A percentile compares a stretch with the other conserved stretches of the same genome.
Evolutionary conservation across 306 rosid genomes (phyloP).

Genomic region (Trifolium subterraneum): DNA sequence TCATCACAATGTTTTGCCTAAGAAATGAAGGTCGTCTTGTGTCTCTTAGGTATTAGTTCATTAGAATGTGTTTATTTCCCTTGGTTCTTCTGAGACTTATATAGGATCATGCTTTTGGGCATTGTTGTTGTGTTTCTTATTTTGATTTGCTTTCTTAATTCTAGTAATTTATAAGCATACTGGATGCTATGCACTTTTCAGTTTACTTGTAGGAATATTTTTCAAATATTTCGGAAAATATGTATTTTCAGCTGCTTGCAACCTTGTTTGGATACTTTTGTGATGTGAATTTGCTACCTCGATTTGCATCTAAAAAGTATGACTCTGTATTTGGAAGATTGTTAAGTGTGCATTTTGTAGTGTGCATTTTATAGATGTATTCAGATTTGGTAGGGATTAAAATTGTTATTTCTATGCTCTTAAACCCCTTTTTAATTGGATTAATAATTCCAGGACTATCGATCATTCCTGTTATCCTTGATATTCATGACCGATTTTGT

Average conservation of each 20-base stretch:
- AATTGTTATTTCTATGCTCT: slow-evolving; percentile 21
- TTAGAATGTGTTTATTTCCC: slow-evolving; percentile 23
- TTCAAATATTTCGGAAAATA: no score
- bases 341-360: slow-evolving; percentile 17
- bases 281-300: slow-evolving; percentile 17
- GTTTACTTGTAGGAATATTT: not conserved
- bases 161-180: not conserved
- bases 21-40: slow-evolving; percentile 11
- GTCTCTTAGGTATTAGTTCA: slow-evolving; percentile 11
- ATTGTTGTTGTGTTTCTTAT: not conserved
- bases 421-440: not conserved
- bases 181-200: slow-evolving; percentile 1
- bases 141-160: slow-evolving; percentile 19
- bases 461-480: slow-evolving; percentile 19
- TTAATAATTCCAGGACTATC: slow-evolving; percentile 1
- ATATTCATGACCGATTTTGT: not conserved
- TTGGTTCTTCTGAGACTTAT: slow-evolving; percentile 13
- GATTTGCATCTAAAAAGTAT: slow-evolving; percentile 36
- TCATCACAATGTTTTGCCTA: not conserved
- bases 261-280: slow-evolving; percentile 20
- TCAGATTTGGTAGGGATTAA: not conserved
- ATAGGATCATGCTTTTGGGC: slow-evolving; percentile 13
- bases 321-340: slow-evolving; percentile 7
- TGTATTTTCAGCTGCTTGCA: slow-evolving; percentile 31
- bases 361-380: slow-evolving; percentile 27